Conservation (phyloP, 192 early-diverging fungal genomes). For the Funneliformis geosporum region DNA sequence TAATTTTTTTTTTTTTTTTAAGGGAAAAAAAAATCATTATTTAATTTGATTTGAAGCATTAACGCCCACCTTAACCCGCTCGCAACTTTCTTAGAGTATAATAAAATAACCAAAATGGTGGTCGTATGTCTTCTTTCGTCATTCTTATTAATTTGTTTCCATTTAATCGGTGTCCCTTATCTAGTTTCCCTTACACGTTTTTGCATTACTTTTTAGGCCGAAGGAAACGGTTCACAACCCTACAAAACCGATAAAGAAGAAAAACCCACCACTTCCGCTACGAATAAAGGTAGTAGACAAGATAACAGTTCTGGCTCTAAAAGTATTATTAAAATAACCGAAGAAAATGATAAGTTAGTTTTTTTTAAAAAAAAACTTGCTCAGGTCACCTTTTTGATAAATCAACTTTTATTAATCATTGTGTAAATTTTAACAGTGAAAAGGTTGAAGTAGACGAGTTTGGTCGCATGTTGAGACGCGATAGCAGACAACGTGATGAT, state of each 20-base stretch:
- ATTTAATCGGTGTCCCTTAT: neutral
- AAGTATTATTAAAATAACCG: neutral
- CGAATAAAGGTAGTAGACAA: neutral
- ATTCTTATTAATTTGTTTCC: neutral
- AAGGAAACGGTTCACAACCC: neutral
- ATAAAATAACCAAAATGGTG: neutral
- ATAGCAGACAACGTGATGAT: neutral
- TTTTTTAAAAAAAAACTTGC: neutral
- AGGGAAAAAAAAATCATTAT: neutral
- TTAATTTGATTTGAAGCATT: neutral
- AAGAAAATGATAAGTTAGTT: slow-evolving; percentile 11
- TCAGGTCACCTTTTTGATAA: neutral
- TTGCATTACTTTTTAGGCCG: neutral
- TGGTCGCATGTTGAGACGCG: slow-evolving; percentile 37
- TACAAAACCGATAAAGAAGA: neutral
- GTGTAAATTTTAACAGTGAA: neutral
- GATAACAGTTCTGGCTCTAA: neutral
- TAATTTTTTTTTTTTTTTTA: too few relatives aligned
- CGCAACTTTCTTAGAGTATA: neutral
- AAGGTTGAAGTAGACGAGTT: slow-evolving; percentile 51
- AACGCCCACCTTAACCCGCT: neutral
- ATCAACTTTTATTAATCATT: too few relatives aligned
- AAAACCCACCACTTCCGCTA: neutral
- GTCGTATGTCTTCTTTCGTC: neutral
- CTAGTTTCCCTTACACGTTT: neutral